Evolutionary conservation across 192 early-diverging fungal genomes (phyloP), one percentile per base, ranked within the genome.

Genomic region (Coemansia brasiliensis): DNA sequence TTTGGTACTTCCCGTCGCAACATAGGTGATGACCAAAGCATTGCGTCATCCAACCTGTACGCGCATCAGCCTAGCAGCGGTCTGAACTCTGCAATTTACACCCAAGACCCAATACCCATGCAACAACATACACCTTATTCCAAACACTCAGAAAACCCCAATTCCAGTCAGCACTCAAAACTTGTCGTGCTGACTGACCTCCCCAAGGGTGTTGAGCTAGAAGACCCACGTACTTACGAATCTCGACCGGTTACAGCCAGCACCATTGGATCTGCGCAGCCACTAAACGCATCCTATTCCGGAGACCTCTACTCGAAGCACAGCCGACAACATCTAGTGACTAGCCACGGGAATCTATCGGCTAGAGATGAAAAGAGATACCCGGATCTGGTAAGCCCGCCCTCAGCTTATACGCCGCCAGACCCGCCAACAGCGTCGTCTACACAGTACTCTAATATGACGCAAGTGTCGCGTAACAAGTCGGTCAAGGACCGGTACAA

Each of bases 391-490:
- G 26, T 39, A 20, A 74, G 43, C 24, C 59, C 54, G 22, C 45
- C 59, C n/a, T 41, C 69, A 5, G 69, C 48, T 4, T 79, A 79
- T 43, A 43, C 43, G 9, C 75, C 75, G 27, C 75, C 75, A 12
- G 43, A 40, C n/a, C 65, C 48, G 17, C 69, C 75, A 10, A 16
- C 50, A 0, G 26, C 59, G 18, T 52, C 55, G 0, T 32, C 70
- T 8, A 57, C 52, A 12, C 64, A 67, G 26, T 57, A 63, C 44
- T 63, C 64, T 2, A 50, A 59, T 27, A 29, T 41, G 4, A 54
- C 72, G 3, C 63, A 67, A 55, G 55, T 79, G n/a, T 59, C 69
- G 42, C 66, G 77, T 37, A 54, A 63, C 48, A 80, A 80, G 44
- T 40, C 77, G 12, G 21, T 80, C 44, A 66, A 66, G 0, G 77